A percentile compares a stretch with the other conserved stretches of the same genome.
These are phyloP conservation scores for Calocybe gangraenosa DNA, from an alignment of 768 basidiomycete species.

Conservation along the genomic window DNA sequence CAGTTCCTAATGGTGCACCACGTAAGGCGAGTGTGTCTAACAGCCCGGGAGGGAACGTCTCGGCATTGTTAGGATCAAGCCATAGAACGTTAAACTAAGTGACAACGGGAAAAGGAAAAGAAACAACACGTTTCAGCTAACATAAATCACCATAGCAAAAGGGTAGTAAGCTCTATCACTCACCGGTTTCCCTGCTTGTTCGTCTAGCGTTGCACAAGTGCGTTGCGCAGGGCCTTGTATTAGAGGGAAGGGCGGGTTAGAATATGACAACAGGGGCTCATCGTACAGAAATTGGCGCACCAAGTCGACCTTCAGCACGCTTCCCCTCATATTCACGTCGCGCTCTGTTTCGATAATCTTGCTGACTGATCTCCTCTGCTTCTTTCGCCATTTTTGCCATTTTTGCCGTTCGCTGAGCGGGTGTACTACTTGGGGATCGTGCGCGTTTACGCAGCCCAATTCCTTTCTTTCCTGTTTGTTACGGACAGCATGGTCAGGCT, in stretches of 20 bases:
- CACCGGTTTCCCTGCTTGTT: slow-evolving; percentile 59
- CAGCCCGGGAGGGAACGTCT: slow-evolving; percentile 65
- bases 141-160: slow-evolving; percentile 4
- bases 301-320: slow-evolving; percentile 66
- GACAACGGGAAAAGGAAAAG: slow-evolving; percentile 6
- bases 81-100: slow-evolving; percentile 78
- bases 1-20: slow-evolving; percentile 16
- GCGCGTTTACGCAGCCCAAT: slow-evolving; percentile 71
- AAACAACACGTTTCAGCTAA: not conserved
- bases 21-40: slow-evolving; percentile 50
- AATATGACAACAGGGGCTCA: too few relatives aligned
- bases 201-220: slow-evolving; percentile 75
- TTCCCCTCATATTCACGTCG: slow-evolving; percentile 73
- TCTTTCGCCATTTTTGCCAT: slow-evolving; percentile 78
- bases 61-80: slow-evolving; percentile 62
- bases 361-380: slow-evolving; percentile 52
- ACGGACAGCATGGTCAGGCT: not conserved
- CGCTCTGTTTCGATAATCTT: slow-evolving; percentile 65
- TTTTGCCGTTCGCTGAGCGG: slow-evolving; percentile 64
- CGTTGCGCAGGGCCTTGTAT: slow-evolving; percentile 56
- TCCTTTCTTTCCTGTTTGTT: slow-evolving; percentile 71
- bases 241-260: too few relatives aligned
- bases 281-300: too few relatives aligned
- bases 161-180: not conserved
- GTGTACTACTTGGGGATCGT: slow-evolving; percentile 52